Conservation (phyloP, 176 grass and related monocot species). For the Oryza longistaminata region DNA sequence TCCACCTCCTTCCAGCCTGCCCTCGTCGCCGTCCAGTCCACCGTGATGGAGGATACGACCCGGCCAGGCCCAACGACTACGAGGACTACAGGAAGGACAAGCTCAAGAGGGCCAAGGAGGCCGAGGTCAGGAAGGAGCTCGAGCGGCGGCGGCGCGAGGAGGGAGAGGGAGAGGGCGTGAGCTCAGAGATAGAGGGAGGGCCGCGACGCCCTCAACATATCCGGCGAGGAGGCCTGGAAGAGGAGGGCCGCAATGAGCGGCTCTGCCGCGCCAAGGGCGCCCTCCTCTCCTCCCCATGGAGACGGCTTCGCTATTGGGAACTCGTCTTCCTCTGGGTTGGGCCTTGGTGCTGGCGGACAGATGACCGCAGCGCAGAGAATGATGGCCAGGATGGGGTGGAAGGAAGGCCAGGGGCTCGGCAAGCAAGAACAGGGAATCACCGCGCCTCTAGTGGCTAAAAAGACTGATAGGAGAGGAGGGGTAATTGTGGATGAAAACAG, state of each 20-base stretch:
- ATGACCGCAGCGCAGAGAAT: conserved; percentile 97
- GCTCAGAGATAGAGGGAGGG: conserved; percentile 60
- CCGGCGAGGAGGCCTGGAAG: conserved; percentile 93
- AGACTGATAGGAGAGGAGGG: conserved; percentile 80
- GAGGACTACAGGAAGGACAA: conserved; percentile 87
- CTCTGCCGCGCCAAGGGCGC: background rate
- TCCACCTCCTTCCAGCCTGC: conserved; percentile 59
- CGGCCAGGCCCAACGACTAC: conserved; percentile 94
- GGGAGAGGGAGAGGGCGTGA: conserved; percentile 66
- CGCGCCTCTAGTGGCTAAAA: conserved; percentile 74
- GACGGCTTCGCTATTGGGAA: conserved; percentile 60
- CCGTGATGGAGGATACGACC: conserved; percentile 97
- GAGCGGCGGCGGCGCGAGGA: conserved; percentile 72
- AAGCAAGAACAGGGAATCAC: conserved; percentile 95
- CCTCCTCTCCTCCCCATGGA: conserved; percentile 48
- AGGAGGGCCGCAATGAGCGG: conserved; percentile 82
- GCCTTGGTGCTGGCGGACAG: conserved; percentile 61
- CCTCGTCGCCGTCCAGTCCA: conserved; percentile 74
- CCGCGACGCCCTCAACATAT: conserved; percentile 65
- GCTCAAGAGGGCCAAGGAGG: conserved; percentile 75
- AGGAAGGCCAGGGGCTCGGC: conserved; percentile 93
- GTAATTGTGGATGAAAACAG: conserved; percentile 85
- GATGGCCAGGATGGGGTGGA: conserved; percentile 99
- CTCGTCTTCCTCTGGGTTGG: conserved; percentile 60
- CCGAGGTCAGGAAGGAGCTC: conserved; percentile 72